These are phyloP conservation scores for Neurospora sp. DNA, from an alignment of 495 filamentous ascomycete genomes.

Conservation along the genomic window DNA sequence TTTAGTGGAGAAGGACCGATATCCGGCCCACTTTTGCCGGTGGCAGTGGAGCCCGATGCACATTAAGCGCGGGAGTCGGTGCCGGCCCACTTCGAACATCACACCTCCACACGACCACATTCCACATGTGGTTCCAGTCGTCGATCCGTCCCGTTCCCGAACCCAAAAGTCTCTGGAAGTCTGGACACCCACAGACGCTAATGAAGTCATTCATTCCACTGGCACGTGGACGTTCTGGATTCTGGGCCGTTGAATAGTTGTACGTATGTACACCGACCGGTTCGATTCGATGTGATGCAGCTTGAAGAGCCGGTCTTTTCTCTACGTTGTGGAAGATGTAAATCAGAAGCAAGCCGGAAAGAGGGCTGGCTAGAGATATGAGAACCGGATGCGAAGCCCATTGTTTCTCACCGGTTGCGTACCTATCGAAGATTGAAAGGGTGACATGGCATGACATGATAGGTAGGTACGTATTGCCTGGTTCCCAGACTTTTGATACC, in stretches of 20 bases:
- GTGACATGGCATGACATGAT: not conserved
- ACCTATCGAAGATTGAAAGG: not conserved
- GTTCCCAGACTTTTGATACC: not conserved
- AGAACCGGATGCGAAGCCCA: not conserved
- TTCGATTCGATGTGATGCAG: not conserved
- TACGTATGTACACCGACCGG: not conserved
- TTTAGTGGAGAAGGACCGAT: not conserved
- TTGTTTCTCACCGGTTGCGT: not conserved
- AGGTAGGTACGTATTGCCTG: too few species aligned
- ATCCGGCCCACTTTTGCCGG: not conserved
- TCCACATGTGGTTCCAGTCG: not conserved
- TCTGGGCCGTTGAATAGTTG: not conserved
- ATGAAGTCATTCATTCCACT: not conserved
- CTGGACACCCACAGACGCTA: not conserved
- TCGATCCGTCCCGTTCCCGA: not conserved
- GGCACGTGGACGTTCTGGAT: not conserved
- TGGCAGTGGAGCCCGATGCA: not conserved
- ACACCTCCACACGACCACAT: not conserved
- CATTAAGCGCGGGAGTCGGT: not conserved
- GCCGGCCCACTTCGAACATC: not conserved
- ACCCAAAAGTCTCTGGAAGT: not conserved
- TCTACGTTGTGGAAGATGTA: not conserved
- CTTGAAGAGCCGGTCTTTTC: not conserved
- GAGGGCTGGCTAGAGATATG: not conserved
- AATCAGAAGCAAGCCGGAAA: not conserved